Evolutionary conservation across 257 asterid genomes (phyloP).

Genomic region (Fraxinus quadrangulata): DNA sequence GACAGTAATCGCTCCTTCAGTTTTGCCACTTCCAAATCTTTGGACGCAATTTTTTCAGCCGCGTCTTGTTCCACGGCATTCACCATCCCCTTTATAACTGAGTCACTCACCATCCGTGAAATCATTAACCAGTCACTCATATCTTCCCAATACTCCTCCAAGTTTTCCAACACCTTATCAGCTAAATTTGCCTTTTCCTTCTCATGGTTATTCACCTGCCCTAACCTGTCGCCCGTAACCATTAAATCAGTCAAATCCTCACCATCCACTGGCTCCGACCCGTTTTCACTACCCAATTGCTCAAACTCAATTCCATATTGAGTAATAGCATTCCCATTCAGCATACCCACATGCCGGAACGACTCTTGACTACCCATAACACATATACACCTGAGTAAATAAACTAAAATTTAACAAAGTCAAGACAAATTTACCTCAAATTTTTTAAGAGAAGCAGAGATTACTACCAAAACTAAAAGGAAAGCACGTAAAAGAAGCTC

Average conservation of each 20-base stretch:
- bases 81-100: constrained; percentile 85
- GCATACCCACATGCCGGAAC: constrained; percentile 28
- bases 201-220: constrained; percentile 27
- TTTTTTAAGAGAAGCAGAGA: neutral
- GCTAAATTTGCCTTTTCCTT: constrained; percentile 51
- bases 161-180: constrained; percentile 62
- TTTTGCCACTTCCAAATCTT: constrained; percentile 61
- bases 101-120: constrained; percentile 82
- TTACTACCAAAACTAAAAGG: neutral
- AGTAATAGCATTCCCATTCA: constrained; percentile 18
- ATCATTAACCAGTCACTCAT: constrained; percentile 55
- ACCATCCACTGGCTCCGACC: constrained; percentile 22
- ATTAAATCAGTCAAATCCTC: constrained; percentile 28
- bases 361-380: constrained; percentile 48
- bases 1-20: constrained; percentile 44
- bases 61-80: constrained; percentile 82
- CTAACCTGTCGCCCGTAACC: constrained; percentile 29
- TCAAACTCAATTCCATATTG: constrained; percentile 14
- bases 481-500: constrained; percentile 17
- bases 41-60: constrained; percentile 57
- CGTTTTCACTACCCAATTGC: constrained; percentile 18
- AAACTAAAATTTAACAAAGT: neutral
- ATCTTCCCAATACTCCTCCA: constrained; percentile 71
- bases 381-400: constrained; percentile 29
- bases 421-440: neutral